Evolutionary conservation across 2,329 filamentous ascomycete genomes (phyloP).

Genomic region (Aureobasidium sp.): DNA sequence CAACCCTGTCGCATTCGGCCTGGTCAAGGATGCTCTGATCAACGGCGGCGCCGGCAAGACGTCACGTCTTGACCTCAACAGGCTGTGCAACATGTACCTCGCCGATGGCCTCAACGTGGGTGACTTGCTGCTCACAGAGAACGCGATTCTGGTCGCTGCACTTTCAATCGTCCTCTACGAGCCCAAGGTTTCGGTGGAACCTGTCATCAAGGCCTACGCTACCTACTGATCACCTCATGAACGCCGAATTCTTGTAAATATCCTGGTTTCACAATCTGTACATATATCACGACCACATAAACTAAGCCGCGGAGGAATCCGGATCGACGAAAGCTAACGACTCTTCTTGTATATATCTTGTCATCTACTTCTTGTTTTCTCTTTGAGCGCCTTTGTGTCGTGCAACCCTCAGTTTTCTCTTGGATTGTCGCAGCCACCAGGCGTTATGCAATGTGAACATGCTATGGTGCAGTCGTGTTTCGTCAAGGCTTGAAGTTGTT

Average conservation of each 20-base stretch:
- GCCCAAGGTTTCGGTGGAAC: slow-evolving; percentile 31
- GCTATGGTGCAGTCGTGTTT: background rate
- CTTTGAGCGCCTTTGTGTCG: background rate
- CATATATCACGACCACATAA: background rate
- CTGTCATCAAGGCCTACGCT: slow-evolving; percentile 33
- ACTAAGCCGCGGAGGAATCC: background rate
- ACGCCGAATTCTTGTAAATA: background rate
- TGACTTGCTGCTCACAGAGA: slow-evolving; percentile 40
- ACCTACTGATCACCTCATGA: background rate
- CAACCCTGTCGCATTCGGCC: slow-evolving; percentile 37
- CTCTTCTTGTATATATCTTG: background rate
- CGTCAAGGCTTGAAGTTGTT: background rate
- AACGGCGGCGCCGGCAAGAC: slow-evolving; percentile 38
- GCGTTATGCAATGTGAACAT: background rate
- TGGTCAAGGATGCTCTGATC: slow-evolving; percentile 41
- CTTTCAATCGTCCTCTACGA: slow-evolving; percentile 27
- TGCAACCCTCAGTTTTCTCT: background rate
- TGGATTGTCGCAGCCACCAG: background rate
- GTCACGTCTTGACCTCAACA: slow-evolving; percentile 30
- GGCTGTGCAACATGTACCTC: slow-evolving; percentile 32
- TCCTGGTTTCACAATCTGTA: background rate
- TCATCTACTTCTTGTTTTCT: background rate
- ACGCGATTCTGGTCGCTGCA: slow-evolving; percentile 32
- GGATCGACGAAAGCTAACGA: background rate
- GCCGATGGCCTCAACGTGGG: slow-evolving; percentile 33